These are phyloP conservation scores for Coprinopsis strossmayeri DNA, from an alignment of 768 basidiomycete species.

Conservation along the genomic window DNA sequence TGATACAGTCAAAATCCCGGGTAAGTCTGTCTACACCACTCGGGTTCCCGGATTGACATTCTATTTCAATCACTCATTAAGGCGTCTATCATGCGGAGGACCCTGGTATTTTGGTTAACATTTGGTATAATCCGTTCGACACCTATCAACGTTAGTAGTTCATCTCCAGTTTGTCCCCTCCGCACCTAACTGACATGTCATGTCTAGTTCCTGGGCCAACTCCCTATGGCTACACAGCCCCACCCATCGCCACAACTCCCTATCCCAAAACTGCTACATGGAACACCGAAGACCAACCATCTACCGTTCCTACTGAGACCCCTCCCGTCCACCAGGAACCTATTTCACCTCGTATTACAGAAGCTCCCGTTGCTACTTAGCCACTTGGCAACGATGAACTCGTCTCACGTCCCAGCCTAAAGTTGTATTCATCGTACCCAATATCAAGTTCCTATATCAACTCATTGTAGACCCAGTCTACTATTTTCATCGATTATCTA, in stretches of 20 bases:
- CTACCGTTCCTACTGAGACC: constrained; percentile 35
- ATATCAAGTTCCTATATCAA: no score
- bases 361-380: no score
- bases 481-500: no score
- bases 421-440: no score
- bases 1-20: constrained; percentile 34
- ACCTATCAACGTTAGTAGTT: constrained; percentile 21
- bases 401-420: no score
- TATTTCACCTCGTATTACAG: no score
- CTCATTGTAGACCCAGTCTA: no score
- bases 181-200: neutral
- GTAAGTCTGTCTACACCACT: neutral
- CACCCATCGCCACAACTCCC: constrained; percentile 34
- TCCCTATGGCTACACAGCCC: constrained; percentile 33
- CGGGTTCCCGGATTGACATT: neutral
- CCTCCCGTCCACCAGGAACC: constrained; percentile 11
- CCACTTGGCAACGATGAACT: no score
- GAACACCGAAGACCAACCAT: constrained; percentile 41
- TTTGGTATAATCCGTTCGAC: constrained; percentile 23
- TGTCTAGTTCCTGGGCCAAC: constrained; percentile 39
- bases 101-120: constrained; percentile 41
- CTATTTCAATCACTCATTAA: neutral
- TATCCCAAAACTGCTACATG: constrained; percentile 44
- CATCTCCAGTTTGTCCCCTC: neutral
- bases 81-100: constrained; percentile 32